phyloP scores from a whole-genome alignment of 2,329 filamentous ascomycete genomes.

The Sporothrix pallida region DNA sequence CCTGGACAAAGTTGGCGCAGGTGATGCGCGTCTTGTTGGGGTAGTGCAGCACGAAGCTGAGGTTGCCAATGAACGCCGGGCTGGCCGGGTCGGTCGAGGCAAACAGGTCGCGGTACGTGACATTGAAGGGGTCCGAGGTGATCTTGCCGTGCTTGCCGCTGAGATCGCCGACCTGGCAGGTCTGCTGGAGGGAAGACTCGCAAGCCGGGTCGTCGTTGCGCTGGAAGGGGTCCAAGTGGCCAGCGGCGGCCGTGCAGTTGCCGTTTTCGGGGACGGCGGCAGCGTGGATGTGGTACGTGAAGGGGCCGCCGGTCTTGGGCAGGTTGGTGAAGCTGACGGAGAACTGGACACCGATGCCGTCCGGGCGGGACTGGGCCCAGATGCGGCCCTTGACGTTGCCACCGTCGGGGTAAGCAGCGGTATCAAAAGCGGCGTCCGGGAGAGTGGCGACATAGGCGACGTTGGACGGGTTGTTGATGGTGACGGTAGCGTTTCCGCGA shows the following conservation, averaged over 20 bases:
- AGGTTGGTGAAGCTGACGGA: constrained; percentile 44
- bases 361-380: constrained; percentile 40
- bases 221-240: constrained; percentile 73
- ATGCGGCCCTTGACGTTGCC: constrained; percentile 58
- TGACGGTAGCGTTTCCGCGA: constrained; percentile 40
- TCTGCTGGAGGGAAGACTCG: constrained; percentile 60
- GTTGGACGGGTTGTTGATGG: constrained; percentile 61
- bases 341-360: constrained; percentile 45
- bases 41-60: constrained; percentile 68
- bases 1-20: constrained; percentile 65
- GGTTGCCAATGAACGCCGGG: constrained; percentile 67
- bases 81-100: constrained; percentile 59
- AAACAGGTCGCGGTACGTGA: constrained; percentile 62
- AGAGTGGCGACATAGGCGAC: constrained; percentile 62
- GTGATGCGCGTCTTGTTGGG: constrained; percentile 67
- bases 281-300: constrained; percentile 73
- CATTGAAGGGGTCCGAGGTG: constrained; percentile 55
- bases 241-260: constrained; percentile 72
- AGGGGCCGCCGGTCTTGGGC: constrained; percentile 44
- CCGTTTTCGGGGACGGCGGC: constrained; percentile 66
- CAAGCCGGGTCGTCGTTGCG: constrained; percentile 69
- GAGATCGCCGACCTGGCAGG: constrained; percentile 78
- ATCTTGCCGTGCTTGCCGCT: constrained; percentile 74
- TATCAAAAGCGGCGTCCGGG: constrained; percentile 59
- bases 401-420: constrained; percentile 50